Base-by-base conservation (phyloP, 306 rosid species). In the Fragaria nilgerrensis region DNA sequence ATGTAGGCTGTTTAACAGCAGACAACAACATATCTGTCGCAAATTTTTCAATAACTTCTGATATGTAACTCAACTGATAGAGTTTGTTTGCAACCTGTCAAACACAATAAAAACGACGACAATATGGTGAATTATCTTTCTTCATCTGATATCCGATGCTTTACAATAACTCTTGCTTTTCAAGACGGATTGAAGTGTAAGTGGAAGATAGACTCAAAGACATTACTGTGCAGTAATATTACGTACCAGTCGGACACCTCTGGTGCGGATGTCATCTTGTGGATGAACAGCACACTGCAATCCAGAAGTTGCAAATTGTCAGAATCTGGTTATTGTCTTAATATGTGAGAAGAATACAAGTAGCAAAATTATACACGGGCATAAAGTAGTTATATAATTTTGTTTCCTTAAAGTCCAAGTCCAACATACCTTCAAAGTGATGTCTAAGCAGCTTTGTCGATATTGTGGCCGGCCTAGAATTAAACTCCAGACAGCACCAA, bases 401-500 rank as follows among this genome's bases (percentile, higher is more conserved):
- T 19, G 22, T 37, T 45, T 77, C 72, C 14, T 55, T 49, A 34
- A 65, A 77, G 41, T 63, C 63, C 72, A 37, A 58, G 43, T 69
- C 55, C 58, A 77, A 45, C 73, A 78, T 85, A 95, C 99, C 96
- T 91, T 90, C 74, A 95, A 84, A 68, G 92, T 96, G 78, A 95
- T 89, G 77, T 79, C 91, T 84, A 95, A 86, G 88, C 93, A 90
- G 67, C 88, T 87, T 74, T 88, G 92, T 73, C 99, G 96, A 83
- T 90, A 89, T 76, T 75, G 89, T 62, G 97, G 97, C 64, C 97
- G 96, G 44, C 96, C 96, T 86, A 95, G 84, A 72, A 95, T 92
- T 87, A 95, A 89, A 89, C 91, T 88, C 99, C 99, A 95, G 32
- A 90, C 85, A 32, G 99, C 94, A 79, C 99, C 99, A 78, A 95